Conservation (phyloP, 257 asterid genomes). For the Knoxia roxburghii region DNA sequence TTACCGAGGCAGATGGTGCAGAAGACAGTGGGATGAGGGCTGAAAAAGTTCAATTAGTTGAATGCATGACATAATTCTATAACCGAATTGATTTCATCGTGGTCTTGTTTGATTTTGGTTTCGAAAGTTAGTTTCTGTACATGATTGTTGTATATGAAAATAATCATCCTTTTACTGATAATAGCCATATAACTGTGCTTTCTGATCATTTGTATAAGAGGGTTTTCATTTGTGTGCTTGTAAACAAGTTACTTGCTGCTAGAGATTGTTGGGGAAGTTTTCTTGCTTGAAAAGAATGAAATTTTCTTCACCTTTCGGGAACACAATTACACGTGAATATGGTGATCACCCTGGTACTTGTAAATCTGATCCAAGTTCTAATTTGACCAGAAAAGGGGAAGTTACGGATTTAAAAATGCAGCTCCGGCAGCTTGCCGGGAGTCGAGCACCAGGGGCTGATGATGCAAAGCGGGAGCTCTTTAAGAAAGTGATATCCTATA, state of each 20-base stretch:
- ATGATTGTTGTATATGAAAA: too few relatives aligned
- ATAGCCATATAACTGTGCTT: not conserved
- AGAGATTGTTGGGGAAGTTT: not conserved
- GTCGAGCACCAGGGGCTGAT: conserved; percentile 91
- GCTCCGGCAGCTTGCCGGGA: conserved; percentile 94
- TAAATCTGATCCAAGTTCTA: conserved; percentile 21
- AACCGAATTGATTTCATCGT: not conserved
- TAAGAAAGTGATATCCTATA: conserved; percentile 94
- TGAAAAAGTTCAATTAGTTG: not conserved
- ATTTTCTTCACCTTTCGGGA: conserved; percentile 4
- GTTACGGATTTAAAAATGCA: conserved; percentile 91
- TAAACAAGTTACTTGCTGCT: not conserved
- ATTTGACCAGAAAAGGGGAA: conserved; percentile 77
- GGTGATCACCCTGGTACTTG: conserved; percentile 7
- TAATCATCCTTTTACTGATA: too few relatives aligned
- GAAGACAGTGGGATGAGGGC: not conserved
- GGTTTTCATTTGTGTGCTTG: not conserved
- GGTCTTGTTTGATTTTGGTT: not conserved
- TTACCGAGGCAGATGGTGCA: not conserved
- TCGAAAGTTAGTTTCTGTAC: not conserved
- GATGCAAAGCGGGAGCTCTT: conserved; percentile 88
- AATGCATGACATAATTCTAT: not conserved
- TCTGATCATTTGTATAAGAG: not conserved
- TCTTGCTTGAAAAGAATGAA: conserved; percentile 13
- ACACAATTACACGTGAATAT: not conserved